Base-by-base conservation (phyloP, 257 asterid species). In the Solanum etuberosum region DNA sequence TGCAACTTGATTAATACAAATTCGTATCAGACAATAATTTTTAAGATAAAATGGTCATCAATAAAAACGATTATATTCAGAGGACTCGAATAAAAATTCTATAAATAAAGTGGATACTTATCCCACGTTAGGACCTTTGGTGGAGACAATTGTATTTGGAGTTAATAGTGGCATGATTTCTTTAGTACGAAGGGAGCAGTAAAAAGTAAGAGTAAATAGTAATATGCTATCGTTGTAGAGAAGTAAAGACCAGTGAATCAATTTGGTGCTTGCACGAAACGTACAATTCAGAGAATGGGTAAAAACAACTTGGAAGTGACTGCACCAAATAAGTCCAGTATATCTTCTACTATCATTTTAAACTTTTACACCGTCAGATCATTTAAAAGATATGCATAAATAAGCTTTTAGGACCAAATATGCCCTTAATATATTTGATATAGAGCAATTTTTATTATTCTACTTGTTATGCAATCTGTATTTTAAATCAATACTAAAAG, bases 21-120 rank as follows among this genome's bases (percentile, higher is more conserved):
- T 27, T 65, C 2, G 9, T 65, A 11, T n/a, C 0, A 2, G 0
- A 6, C 13, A 11, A 25, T 25, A 65, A 1, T 12, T 0, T 0
- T 27, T 65, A 27, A 3, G 4, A 65, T 27, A n/a, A 25, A 63
- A n/a, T 12, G 3, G n/a, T 63, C 3, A 5, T n/a, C 6, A 63
- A n/a, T 63, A 63, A 63, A 63, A 0, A 63, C 0, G 3, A 9
- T 6, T 7, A 54, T 1, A 54, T 20, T 54, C 25, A 18, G 0
- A 18, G 10, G 4, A 54, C 4, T 10, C 32, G 0, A 57, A 57
- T 57, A 8, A 57, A 57, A 57, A 7, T 18, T 9, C 65, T 0
- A 57, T 21, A 0, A 57, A 21, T 57, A 57, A 57, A 57, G 31
- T 61, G 3, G 23, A 61, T 61, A n/a, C 31, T 10, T 61, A 61